Conservation (phyloP, 202 grass and related monocot species). For the Cymbopogon flexuosus region DNA sequence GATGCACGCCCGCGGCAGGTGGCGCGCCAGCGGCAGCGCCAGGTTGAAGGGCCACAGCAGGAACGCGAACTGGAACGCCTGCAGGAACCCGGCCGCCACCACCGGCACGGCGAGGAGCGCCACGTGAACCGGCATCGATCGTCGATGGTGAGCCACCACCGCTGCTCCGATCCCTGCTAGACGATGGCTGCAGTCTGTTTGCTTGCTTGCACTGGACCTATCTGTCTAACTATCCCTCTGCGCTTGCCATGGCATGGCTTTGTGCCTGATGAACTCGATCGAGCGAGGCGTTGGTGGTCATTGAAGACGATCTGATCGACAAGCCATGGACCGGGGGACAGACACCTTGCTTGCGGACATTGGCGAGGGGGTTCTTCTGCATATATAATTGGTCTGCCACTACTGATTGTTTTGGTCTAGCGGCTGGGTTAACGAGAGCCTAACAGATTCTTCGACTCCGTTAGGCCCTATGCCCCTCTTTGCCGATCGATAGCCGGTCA, state of each 20-base stretch:
- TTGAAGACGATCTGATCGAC: background rate
- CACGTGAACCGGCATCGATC: constrained; percentile 39
- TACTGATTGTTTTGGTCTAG: background rate
- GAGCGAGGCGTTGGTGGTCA: background rate
- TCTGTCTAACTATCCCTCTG: background rate
- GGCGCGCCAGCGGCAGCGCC: constrained; percentile 39
- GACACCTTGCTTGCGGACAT: constrained; percentile 16
- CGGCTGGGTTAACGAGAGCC: background rate
- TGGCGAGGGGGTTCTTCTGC: background rate
- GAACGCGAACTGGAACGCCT: constrained; percentile 42
- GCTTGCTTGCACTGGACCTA: background rate
- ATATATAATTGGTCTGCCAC: background rate
- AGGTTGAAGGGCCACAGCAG: constrained; percentile 57
- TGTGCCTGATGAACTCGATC: background rate
- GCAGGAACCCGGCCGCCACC: constrained; percentile 29
- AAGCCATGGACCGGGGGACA: background rate
- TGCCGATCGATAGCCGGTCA: background rate
- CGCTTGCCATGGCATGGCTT: background rate
- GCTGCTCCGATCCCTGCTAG: background rate
- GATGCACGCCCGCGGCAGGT: constrained; percentile 39
- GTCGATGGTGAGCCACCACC: background rate
- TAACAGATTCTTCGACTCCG: background rate
- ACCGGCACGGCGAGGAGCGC: constrained; percentile 39
- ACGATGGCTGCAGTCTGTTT: background rate
- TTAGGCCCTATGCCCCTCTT: background rate